Evolutionary conservation across 2,329 filamentous ascomycete genomes (phyloP).

Genomic region (Cytospora chrysosperma): DNA sequence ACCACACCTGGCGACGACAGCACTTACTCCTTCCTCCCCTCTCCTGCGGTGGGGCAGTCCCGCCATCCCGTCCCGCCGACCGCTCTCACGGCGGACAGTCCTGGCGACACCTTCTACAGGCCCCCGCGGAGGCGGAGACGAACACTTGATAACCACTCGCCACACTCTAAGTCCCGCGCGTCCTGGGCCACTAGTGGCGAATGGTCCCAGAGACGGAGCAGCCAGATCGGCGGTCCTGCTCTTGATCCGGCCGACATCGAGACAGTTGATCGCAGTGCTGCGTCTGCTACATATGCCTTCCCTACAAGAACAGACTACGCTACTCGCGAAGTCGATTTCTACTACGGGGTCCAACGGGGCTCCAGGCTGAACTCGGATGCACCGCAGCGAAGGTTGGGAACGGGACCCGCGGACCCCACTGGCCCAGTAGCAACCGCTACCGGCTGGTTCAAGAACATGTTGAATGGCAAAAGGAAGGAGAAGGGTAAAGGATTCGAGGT

Average conservation of each 20-base stretch:
- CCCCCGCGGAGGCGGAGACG: slow-evolving; percentile 63
- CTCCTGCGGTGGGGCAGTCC: slow-evolving; percentile 46
- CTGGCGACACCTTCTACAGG: slow-evolving; percentile 81
- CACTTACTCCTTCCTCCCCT: slow-evolving; percentile 69
- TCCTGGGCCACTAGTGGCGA: slow-evolving; percentile 39
- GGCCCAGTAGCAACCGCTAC: slow-evolving; percentile 85
- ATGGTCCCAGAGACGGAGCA: slow-evolving; percentile 38
- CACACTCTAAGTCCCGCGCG: slow-evolving; percentile 35
- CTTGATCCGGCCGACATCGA: slow-evolving; percentile 43
- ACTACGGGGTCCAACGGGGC: slow-evolving; percentile 81
- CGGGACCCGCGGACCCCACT: slow-evolving; percentile 91
- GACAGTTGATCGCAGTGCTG: slow-evolving; percentile 41
- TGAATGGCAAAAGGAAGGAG: slow-evolving; percentile 86
- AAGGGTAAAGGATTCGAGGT: slow-evolving; percentile 97
- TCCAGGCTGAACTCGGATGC: slow-evolving; percentile 80
- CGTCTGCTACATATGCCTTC: slow-evolving; percentile 46
- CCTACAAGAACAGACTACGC: slow-evolving; percentile 78
- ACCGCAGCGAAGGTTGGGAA: slow-evolving; percentile 81
- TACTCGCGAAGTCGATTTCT: slow-evolving; percentile 93
- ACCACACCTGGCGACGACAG: slow-evolving; percentile 72
- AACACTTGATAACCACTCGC: slow-evolving; percentile 48
- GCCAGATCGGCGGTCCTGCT: slow-evolving; percentile 35
- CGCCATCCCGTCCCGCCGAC: slow-evolving; percentile 45
- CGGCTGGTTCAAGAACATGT: slow-evolving; percentile 79
- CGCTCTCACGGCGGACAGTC: slow-evolving; percentile 48